Percentiles rank a stretch among this genome's conserved stretches.
These are phyloP conservation scores for Xerocomus brunneocitrinus DNA, from an alignment of 768 basidiomycete species.

Conservation along the genomic window DNA sequence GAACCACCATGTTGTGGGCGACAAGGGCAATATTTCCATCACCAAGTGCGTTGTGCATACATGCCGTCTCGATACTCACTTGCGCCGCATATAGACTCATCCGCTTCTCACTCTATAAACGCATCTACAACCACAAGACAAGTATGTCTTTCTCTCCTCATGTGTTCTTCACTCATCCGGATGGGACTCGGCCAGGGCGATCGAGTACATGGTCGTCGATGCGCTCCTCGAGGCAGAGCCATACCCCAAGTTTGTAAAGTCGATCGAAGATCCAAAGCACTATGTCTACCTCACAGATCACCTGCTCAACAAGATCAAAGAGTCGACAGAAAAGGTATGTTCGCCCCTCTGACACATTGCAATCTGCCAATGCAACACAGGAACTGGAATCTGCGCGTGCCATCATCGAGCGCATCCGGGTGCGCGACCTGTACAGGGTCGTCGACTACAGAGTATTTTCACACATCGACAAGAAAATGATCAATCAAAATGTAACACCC, in stretches of 20 bases:
- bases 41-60: conserved; percentile 35
- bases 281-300: conserved; percentile 67
- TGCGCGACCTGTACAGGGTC: conserved; percentile 61
- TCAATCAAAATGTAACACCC: conserved; percentile 32
- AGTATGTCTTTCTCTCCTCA: conserved; percentile 23
- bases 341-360: no score
- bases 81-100: conserved; percentile 50
- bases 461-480: conserved; percentile 26
- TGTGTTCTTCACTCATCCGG: not conserved
- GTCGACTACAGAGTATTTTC: conserved; percentile 62
- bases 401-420: conserved; percentile 58
- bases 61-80: not conserved
- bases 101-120: conserved; percentile 75
- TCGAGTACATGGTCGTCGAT: conserved; percentile 85
- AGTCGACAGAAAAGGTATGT: conserved; percentile 35
- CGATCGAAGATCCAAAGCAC: conserved; percentile 51
- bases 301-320: conserved; percentile 58
- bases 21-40: conserved; percentile 48
- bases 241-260: conserved; percentile 52
- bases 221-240: conserved; percentile 68
- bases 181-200: conserved; percentile 52
- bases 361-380: conserved; percentile 31
- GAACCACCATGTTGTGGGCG: conserved; percentile 65
- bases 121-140: conserved; percentile 78
- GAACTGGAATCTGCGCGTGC: conserved; percentile 52